Base-by-base conservation (phyloP, 2,329 filamentous ascomycete species). In the Lecanicillium sp. region DNA sequence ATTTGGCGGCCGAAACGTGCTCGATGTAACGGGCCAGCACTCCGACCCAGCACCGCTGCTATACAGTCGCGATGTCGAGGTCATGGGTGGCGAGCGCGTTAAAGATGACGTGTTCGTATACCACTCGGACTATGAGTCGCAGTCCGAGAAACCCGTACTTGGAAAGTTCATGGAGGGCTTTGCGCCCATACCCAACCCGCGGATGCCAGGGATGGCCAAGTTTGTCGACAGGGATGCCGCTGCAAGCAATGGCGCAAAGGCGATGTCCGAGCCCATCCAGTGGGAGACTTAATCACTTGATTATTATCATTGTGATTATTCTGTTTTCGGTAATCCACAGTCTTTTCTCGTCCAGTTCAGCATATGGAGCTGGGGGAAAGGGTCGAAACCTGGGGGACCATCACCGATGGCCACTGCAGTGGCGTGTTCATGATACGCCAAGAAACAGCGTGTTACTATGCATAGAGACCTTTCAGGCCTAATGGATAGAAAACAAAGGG, bases 51-150 rank as follows among this genome's bases (percentile, higher is more conserved):
- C 57, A 17, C 63, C 60, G 41, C 65, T 74, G 59, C 64, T 85
- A 36, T 88, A 85, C 61, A 67, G 63, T 49, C 70, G 83, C 17
- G 69, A 77, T 41, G 75, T 85, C 21, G 61, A 42, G 10, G 33
- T 46, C 5, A 17, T 15, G 8, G 26, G 35, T 14, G 24, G 23
- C 32, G 4, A n/a, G 23, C 43, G 43, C 17, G 26, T 23, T 11
- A 5, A 21, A 12, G 43, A 39, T 19, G 26, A 27, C 17, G 33
- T 46, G 2, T 37, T 30, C n/a, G 33, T 46, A 3, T 46, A 46
- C 26, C 21, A 15, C 26, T 46, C 43, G 10, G 35, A 46, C 7
- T 40, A 32, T 17, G 20, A 27, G 20, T 14, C 29, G 12, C 21
- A 6, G 7, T 29, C 21, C 7, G 36, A 26, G 10, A 24, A 19